Evolutionary conservation across 768 basidiomycete genomes (phyloP).

Genomic region (Tricholoma terreum): DNA sequence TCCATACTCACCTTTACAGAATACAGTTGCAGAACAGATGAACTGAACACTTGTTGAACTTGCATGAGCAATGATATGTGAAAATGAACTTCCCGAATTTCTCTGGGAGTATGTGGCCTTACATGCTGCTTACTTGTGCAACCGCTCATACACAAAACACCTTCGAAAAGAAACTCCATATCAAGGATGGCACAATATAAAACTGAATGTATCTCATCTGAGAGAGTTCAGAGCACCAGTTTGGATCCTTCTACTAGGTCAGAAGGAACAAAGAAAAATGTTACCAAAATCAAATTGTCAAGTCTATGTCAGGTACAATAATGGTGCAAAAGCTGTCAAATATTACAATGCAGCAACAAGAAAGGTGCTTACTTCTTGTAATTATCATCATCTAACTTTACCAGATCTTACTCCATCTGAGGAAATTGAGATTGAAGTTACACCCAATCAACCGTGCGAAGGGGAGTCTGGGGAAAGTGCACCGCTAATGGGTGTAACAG

Average conservation of each 20-base stretch:
- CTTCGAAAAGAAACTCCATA: background rate
- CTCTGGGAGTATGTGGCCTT: conserved; percentile 24
- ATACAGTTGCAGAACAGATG: conserved; percentile 13
- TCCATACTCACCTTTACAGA: conserved; percentile 5
- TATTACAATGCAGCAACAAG: background rate
- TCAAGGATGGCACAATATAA: background rate
- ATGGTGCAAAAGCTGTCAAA: background rate
- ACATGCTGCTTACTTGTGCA: conserved; percentile 22
- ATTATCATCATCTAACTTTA: background rate
- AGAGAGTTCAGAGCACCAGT: background rate
- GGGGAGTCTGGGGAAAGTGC: too few species aligned
- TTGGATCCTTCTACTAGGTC: background rate
- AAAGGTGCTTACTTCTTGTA: background rate
- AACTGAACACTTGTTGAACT: conserved; percentile 22
- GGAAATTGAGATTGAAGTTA: too few species aligned
- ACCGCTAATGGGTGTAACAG: too few species aligned
- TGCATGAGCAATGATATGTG: conserved; percentile 18
- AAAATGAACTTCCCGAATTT: conserved; percentile 15
- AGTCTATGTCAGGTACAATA: background rate
- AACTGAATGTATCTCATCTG: background rate
- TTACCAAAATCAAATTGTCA: background rate
- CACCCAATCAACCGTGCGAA: too few species aligned
- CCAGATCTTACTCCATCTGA: background rate
- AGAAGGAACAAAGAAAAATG: background rate
- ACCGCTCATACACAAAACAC: conserved; percentile 1